Conservation (phyloP, 768 basidiomycete genomes). For the Boletus reticulatus region DNA sequence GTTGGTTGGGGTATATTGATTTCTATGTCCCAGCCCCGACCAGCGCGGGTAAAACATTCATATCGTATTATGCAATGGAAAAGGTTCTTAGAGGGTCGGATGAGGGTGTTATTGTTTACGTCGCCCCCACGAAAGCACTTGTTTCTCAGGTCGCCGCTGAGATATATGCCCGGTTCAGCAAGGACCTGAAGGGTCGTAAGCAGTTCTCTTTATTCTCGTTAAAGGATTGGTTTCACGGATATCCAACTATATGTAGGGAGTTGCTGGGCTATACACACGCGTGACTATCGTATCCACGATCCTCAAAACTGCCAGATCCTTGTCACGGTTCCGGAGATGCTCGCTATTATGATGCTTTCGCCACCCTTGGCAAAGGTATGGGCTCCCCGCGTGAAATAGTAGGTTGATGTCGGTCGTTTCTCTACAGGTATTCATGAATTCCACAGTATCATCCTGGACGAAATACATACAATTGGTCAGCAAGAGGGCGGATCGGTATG, state of each 20-base stretch:
- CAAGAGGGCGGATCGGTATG: conserved; percentile 68
- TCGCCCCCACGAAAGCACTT: conserved; percentile 74
- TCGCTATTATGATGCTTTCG: conserved; percentile 67
- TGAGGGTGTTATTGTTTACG: conserved; percentile 67
- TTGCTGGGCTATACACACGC: conserved; percentile 64
- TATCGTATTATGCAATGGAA: conserved; percentile 78
- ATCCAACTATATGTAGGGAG: conserved; percentile 37
- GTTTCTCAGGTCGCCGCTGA: conserved; percentile 73
- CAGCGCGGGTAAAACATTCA: conserved; percentile 75
- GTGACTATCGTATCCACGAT: conserved; percentile 61
- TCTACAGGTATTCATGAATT: neutral
- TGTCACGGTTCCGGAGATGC: conserved; percentile 70
- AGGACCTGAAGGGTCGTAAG: conserved; percentile 49
- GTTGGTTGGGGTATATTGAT: neutral
- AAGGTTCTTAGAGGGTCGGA: conserved; percentile 59
- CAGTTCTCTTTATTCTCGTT: conserved; percentile 4
- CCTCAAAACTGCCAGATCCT: conserved; percentile 69
- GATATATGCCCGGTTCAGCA: conserved; percentile 66
- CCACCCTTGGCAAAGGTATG: conserved; percentile 59
- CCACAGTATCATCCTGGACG: conserved; percentile 58
- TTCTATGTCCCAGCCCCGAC: conserved; percentile 49
- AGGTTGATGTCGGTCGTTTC: conserved; percentile 1
- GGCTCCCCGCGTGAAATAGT: conserved; percentile 64
- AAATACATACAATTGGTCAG: conserved; percentile 65
- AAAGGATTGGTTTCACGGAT: neutral